These are phyloP conservation scores for Coniochaeta sp. DNA, from an alignment of 2,329 filamentous ascomycete species.

Conservation along the genomic window DNA sequence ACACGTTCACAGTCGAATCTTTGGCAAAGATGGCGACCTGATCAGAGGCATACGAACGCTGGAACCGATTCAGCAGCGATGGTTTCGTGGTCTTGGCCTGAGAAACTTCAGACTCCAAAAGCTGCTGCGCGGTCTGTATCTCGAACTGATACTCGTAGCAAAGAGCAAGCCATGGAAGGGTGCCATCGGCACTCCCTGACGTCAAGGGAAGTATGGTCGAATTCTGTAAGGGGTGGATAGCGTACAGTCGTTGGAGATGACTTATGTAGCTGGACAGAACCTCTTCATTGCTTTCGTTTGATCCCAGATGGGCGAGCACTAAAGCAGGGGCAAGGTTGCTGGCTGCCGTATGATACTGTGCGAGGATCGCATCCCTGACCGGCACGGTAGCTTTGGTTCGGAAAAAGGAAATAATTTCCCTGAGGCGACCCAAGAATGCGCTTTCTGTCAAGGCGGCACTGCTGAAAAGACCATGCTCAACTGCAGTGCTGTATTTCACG, in stretches of 20 bases:
- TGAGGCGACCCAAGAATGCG: conserved; percentile 8
- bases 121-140: conserved; percentile 32
- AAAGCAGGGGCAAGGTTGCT: conserved; percentile 8
- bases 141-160: conserved; percentile 44
- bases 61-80: conserved; percentile 50
- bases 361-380: conserved; percentile 24
- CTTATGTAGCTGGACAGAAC: background rate
- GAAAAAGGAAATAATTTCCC: conserved; percentile 14
- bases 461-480: conserved; percentile 5
- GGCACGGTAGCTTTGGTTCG: conserved; percentile 21
- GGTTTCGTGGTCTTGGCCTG: conserved; percentile 39
- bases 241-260: conserved; percentile 25
- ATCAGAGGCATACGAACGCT: conserved; percentile 49
- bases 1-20: conserved; percentile 51
- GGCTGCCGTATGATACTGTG: conserved; percentile 15
- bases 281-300: background rate
- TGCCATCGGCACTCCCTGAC: conserved; percentile 22
- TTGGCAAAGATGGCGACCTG: conserved; percentile 49
- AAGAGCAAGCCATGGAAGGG: conserved; percentile 40
- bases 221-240: conserved; percentile 54
- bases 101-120: conserved; percentile 31
- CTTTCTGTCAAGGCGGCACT: background rate
- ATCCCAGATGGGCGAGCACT: background rate
- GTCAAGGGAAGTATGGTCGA: conserved; percentile 23
- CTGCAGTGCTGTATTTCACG: conserved; percentile 3